These are phyloP conservation scores for Solanum appendiculatum DNA, from an alignment of 257 asterid genomes.

Conservation along the genomic window DNA sequence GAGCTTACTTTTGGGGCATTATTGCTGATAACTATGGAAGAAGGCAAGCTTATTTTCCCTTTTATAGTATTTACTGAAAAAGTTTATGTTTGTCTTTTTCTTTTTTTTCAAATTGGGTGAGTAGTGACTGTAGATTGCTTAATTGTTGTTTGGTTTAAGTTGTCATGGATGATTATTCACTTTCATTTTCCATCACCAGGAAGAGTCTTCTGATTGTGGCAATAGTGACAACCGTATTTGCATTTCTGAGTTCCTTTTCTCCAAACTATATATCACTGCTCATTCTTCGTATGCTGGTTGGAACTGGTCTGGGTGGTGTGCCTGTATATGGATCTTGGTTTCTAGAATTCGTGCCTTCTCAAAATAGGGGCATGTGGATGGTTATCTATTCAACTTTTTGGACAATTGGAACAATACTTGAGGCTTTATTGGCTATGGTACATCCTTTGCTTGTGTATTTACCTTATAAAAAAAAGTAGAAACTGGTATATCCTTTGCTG, in stretches of 20 bases:
- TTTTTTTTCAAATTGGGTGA: not conserved
- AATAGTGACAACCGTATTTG: conserved; percentile 41
- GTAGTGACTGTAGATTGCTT: not conserved
- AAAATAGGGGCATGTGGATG: conserved; percentile 75
- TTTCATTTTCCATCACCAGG: conserved; percentile 33
- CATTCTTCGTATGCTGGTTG: conserved; percentile 50
- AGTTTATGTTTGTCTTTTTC: not conserved
- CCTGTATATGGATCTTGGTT: conserved; percentile 78
- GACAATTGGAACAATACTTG: conserved; percentile 72
- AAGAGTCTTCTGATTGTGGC: conserved; percentile 60
- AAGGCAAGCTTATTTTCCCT: conserved; percentile 29
- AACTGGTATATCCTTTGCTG: conserved; percentile 32
- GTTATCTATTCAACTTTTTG: conserved; percentile 54
- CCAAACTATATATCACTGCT: conserved; percentile 47
- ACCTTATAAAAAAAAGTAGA: not conserved
- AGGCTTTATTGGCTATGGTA: conserved; percentile 81
- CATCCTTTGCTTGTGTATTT: conserved; percentile 4
- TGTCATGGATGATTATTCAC: not conserved
- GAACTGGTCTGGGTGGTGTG: conserved; percentile 79
- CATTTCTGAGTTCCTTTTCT: conserved; percentile 52
- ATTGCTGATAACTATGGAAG: conserved; percentile 63
- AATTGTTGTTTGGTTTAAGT: not conserved
- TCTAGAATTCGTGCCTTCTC: conserved; percentile 71
- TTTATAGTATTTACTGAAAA: not conserved
- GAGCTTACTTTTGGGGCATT: conserved; percentile 66